A percentile compares a stretch with the other conserved stretches of the same genome.
Evolutionary conservation across 1,284 basidiomycete species (phyloP).

Genomic region (Puccinia coronata): DNA sequence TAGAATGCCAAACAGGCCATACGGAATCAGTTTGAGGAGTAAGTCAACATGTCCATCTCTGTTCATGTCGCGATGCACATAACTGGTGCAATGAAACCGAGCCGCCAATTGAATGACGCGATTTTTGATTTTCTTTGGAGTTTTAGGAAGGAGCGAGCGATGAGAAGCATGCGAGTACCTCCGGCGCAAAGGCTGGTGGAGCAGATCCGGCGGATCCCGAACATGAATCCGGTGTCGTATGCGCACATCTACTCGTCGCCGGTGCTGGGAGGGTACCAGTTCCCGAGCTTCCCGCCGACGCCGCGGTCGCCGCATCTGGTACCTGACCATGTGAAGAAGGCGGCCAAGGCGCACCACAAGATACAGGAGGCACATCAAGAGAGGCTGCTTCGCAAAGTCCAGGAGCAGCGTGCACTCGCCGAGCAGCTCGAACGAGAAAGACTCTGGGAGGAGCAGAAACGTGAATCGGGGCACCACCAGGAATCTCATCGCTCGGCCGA

Average conservation of each 20-base stretch:
- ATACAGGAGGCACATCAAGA: background rate
- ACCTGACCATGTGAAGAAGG: conserved; percentile 30
- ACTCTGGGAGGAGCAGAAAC: background rate
- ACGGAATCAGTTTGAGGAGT: background rate
- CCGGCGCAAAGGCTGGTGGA: background rate
- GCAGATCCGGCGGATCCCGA: background rate
- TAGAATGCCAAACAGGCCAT: conserved; percentile 23
- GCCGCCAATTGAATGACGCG: too few relatives aligned
- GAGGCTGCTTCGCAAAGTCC: background rate
- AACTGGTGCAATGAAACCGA: background rate
- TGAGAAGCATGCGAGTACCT: background rate
- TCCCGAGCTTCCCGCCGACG: conserved; percentile 5
- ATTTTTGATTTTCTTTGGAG: background rate
- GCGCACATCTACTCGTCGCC: conserved; percentile 39
- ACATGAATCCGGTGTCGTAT: conserved; percentile 27
- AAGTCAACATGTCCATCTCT: background rate
- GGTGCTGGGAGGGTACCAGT: conserved; percentile 1
- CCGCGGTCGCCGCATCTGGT: conserved; percentile 36
- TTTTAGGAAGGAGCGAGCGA: conserved; percentile 10
- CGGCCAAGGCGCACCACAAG: conserved; percentile 16
- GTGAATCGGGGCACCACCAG: background rate
- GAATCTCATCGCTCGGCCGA: background rate
- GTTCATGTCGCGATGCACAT: background rate
- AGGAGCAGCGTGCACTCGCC: background rate
- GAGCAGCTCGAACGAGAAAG: background rate